Conservation (phyloP, 2,329 filamentous ascomycete genomes). For the Alternaria arbusti region DNA sequence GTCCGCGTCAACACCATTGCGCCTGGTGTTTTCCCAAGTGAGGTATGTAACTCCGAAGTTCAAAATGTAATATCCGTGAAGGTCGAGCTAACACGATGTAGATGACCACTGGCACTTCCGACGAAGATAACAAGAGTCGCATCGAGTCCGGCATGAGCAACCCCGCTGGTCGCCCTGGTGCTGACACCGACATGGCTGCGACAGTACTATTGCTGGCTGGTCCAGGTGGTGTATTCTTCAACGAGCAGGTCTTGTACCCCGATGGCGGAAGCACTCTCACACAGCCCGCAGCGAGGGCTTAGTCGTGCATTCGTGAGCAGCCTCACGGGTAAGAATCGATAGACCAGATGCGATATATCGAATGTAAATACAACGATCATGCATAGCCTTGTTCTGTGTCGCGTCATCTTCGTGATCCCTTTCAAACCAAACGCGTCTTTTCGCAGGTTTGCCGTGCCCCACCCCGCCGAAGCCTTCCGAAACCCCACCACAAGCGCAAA, state of each 20-base stretch:
- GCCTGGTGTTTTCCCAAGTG: conserved; percentile 53
- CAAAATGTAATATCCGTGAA: too few relatives aligned
- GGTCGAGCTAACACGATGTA: conserved; percentile 22
- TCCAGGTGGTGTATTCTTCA: conserved; percentile 59
- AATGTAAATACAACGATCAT: background rate
- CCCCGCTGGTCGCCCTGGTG: conserved; percentile 46
- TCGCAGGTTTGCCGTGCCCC: background rate
- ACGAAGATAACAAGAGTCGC: conserved; percentile 56
- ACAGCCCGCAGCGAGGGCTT: conserved; percentile 16
- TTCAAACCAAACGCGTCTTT: background rate
- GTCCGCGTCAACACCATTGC: conserved; percentile 49
- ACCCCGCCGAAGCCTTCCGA: conserved; percentile 8
- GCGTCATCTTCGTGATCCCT: background rate
- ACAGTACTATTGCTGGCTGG: conserved; percentile 59
- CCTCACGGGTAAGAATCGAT: background rate
- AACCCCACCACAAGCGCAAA: conserved; percentile 8
- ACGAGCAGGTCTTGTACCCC: conserved; percentile 61
- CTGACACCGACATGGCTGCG: conserved; percentile 52
- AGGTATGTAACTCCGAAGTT: conserved; percentile 22
- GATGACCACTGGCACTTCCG: conserved; percentile 57
- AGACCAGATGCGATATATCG: background rate
- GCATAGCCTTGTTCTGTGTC: background rate
- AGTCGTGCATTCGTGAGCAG: conserved; percentile 58
- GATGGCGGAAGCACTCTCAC: conserved; percentile 49
- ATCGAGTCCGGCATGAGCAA: conserved; percentile 53